A percentile compares a stretch with the other conserved stretches of the same genome.
These are phyloP conservation scores for Penicillium pancosmium DNA, from an alignment of 495 filamentous ascomycete species.

Conservation along the genomic window DNA sequence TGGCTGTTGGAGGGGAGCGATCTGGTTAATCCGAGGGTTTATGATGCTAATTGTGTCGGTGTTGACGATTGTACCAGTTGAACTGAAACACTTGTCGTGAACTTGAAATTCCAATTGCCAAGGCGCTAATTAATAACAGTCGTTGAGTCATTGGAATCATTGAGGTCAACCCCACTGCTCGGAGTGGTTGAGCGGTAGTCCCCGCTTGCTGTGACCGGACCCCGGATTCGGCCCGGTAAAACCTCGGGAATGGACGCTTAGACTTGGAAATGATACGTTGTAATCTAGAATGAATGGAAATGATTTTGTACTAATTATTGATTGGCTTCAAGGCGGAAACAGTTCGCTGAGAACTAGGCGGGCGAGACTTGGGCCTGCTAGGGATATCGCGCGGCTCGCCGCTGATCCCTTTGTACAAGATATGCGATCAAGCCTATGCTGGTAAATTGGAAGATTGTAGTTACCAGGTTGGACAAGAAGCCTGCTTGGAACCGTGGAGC, in stretches of 20 bases:
- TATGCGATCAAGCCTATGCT: slow-evolving; percentile 3
- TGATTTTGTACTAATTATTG: too few relatives aligned
- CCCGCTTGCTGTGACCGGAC: not conserved
- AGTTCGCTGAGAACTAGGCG: not conserved
- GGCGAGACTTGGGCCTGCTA: not conserved
- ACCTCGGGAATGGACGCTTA: not conserved
- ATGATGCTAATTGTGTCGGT: not conserved
- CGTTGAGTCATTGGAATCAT: not conserved
- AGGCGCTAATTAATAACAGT: not conserved
- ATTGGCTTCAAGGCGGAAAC: not conserved
- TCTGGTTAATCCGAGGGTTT: not conserved
- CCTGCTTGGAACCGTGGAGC: too few relatives aligned
- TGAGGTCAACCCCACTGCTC: not conserved
- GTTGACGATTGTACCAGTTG: not conserved
- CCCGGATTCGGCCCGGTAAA: not conserved
- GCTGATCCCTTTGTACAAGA: not conserved
- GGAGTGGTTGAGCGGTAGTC: not conserved
- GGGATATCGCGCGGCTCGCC: not conserved
- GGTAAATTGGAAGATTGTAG: not conserved
- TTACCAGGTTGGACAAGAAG: too few relatives aligned
- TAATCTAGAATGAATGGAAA: too few relatives aligned
- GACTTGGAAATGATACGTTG: too few relatives aligned
- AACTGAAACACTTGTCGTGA: slow-evolving; percentile 1
- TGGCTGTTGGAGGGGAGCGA: not conserved
- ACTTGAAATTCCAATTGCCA: not conserved